phyloP scores from a whole-genome alignment of 2,329 filamentous ascomycete genomes.

The Monosporascus cannonballus region DNA sequence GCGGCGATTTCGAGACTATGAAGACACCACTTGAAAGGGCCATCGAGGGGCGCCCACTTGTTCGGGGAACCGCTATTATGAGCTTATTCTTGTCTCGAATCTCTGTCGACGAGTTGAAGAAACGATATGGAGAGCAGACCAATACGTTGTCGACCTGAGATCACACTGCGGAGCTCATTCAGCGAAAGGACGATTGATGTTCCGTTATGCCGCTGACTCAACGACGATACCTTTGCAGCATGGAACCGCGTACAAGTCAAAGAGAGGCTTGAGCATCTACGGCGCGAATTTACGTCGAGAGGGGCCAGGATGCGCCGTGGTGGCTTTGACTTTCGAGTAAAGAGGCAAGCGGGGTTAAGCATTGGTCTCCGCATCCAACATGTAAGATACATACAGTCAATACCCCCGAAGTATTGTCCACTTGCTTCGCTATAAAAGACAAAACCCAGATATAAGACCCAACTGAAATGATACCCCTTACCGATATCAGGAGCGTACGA shows the following conservation, averaged over 20 bases:
- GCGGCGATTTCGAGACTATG: slow-evolving; percentile 51
- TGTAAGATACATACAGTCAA: not conserved
- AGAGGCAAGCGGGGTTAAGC: too few relatives aligned
- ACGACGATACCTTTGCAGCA: too few relatives aligned
- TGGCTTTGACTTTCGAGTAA: too few relatives aligned
- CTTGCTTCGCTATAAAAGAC: not conserved
- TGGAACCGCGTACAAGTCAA: too few relatives aligned
- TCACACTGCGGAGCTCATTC: not conserved
- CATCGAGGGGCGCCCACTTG: slow-evolving; percentile 38
- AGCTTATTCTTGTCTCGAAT: slow-evolving; percentile 52
- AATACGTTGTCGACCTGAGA: slow-evolving; percentile 21
- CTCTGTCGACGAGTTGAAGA: slow-evolving; percentile 50
- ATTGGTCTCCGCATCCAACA: too few relatives aligned
- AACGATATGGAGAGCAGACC: slow-evolving; percentile 40
- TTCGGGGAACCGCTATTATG: slow-evolving; percentile 47
- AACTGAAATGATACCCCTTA: slow-evolving; percentile 10
- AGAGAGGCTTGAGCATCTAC: too few relatives aligned
- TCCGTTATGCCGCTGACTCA: too few relatives aligned
- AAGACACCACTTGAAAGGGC: slow-evolving; percentile 51
- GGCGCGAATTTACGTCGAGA: too few relatives aligned
- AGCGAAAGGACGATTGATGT: not conserved
- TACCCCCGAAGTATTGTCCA: not conserved
- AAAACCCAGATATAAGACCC: slow-evolving; percentile 2
- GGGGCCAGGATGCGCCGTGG: too few relatives aligned
- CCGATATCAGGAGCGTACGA: slow-evolving; percentile 4